phyloP scores from a whole-genome alignment of 306 rosid genomes.

The Mimosa pudica region DNA sequence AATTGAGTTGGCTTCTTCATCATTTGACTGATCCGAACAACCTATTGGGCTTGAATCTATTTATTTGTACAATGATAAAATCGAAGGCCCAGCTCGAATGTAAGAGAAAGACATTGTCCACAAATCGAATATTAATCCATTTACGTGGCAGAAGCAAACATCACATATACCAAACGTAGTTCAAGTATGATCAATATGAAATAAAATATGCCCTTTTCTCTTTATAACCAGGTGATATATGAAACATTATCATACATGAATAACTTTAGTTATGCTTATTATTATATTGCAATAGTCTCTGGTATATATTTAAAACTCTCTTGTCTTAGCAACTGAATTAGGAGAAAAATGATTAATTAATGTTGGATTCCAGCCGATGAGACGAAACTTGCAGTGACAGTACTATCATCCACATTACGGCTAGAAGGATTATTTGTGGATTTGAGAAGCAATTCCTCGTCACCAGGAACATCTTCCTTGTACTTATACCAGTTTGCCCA shows the following conservation, averaged over 20 bases:
- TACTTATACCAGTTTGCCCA: constrained; percentile 69
- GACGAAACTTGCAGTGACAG: constrained; percentile 16
- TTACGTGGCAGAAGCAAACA: not conserved
- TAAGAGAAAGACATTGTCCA: not conserved
- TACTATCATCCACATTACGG: constrained; percentile 4
- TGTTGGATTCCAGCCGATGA: not conserved
- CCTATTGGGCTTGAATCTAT: not conserved
- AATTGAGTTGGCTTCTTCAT: too few species aligned
- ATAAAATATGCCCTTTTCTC: not conserved
- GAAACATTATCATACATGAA: not conserved
- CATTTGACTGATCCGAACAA: not conserved
- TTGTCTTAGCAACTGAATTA: not conserved
- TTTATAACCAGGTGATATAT: not conserved
- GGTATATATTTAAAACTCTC: not conserved
- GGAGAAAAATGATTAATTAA: not conserved
- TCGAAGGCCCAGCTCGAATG: not conserved
- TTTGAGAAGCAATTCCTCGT: constrained; percentile 24
- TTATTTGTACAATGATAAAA: too few species aligned
- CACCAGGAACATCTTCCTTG: constrained; percentile 34
- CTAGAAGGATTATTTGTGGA: not conserved
- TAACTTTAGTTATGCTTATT: not conserved
- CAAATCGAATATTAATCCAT: too few species aligned
- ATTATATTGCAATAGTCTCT: not conserved
- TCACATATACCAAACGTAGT: not conserved
- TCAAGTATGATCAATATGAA: not conserved